Evolutionary conservation across 345 rosid genomes (phyloP).

Genomic region (Populus deltoides): DNA sequence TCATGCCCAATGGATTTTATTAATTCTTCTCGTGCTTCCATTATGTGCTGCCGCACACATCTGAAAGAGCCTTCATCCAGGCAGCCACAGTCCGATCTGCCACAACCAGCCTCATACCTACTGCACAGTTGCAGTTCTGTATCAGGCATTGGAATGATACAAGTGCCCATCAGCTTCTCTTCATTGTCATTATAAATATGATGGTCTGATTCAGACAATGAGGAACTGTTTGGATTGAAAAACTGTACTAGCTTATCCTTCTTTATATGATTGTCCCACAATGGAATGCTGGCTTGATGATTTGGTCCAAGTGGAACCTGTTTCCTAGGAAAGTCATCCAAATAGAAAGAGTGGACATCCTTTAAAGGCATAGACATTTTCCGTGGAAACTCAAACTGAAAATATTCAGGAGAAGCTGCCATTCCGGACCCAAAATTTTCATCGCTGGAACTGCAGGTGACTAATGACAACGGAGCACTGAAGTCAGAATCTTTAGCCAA

Average conservation of each 20-base stretch:
- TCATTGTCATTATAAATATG: not conserved
- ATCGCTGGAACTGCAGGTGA: constrained; percentile 35
- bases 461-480: constrained; percentile 16
- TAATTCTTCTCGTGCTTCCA: constrained; percentile 52
- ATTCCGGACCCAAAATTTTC: constrained; percentile 23
- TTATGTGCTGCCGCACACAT: constrained; percentile 59
- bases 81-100: constrained; percentile 45
- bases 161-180: constrained; percentile 14
- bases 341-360: not conserved
- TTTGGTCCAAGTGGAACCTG: constrained; percentile 27
- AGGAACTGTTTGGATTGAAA: constrained; percentile 8
- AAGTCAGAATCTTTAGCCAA: not conserved
- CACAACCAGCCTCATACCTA: constrained; percentile 27
- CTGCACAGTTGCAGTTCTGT: not conserved
- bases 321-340: constrained; percentile 12
- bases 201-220: not conserved
- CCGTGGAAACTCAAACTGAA: constrained; percentile 26
- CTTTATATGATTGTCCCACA: constrained; percentile 9
- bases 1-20: constrained; percentile 48
- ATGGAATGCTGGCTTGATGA: constrained; percentile 28
- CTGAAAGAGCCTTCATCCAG: constrained; percentile 54
- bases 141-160: constrained; percentile 14
- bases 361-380: constrained; percentile 5
- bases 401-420: constrained; percentile 28
- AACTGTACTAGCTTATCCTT: constrained; percentile 16